phyloP scores from a whole-genome alignment of 768 basidiomycete species.

The Asterophora parasitica region DNA sequence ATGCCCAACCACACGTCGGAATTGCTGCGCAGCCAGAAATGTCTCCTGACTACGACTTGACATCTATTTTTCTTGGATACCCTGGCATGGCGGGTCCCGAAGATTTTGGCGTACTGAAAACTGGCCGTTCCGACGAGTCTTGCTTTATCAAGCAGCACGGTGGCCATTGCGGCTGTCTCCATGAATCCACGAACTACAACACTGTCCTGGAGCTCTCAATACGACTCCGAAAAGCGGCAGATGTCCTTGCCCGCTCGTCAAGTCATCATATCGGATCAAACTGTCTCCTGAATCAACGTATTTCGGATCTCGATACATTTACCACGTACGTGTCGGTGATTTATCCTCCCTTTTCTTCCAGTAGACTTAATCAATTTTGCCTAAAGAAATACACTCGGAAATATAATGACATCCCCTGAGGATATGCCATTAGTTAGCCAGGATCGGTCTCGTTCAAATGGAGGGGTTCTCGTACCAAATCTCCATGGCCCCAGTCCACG shows the following conservation, averaged over 20 bases:
- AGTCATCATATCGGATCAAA: constrained; percentile 32
- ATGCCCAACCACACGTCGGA: constrained; percentile 26
- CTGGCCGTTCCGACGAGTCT: constrained; percentile 19
- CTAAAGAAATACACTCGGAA: constrained; percentile 38
- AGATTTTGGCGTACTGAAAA: constrained; percentile 18
- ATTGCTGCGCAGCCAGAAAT: constrained; percentile 22
- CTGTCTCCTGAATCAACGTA: constrained; percentile 38
- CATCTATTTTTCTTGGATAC: constrained; percentile 37
- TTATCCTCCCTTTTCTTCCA: not conserved
- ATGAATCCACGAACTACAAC: constrained; percentile 49
- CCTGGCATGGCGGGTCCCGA: constrained; percentile 24
- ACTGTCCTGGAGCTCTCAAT: constrained; percentile 64
- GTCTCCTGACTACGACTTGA: constrained; percentile 36
- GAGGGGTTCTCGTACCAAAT: constrained; percentile 9
- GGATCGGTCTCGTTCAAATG: constrained; percentile 12
- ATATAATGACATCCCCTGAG: constrained; percentile 27
- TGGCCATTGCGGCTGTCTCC: constrained; percentile 54
- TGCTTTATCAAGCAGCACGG: constrained; percentile 24
- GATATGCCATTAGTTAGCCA: constrained; percentile 16
- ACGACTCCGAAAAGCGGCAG: constrained; percentile 53
- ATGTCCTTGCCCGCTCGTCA: constrained; percentile 45
- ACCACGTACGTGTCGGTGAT: constrained; percentile 39
- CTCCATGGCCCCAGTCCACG: constrained; percentile 12
- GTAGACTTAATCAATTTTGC: constrained; percentile 8
- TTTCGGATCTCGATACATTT: constrained; percentile 47